These are phyloP conservation scores for Debaryomycetaceae sp. DNA, from an alignment of 1,139 yeast genomes.

Conservation along the genomic window DNA sequence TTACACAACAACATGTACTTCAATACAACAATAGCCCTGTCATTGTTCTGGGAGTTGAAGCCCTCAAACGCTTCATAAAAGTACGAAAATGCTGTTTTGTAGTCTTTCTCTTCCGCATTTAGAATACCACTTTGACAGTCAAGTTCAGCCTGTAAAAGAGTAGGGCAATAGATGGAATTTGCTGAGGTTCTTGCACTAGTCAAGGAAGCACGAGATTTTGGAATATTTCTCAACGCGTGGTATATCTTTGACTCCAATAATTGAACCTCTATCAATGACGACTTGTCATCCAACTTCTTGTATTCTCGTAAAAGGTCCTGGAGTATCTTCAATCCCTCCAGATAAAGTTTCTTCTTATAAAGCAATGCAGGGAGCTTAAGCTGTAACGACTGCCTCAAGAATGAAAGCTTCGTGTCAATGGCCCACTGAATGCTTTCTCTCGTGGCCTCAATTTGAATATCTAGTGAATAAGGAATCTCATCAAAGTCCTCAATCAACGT, in stretches of 20 bases:
- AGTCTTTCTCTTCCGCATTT: slow-evolving; percentile 96
- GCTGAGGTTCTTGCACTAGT: slow-evolving; percentile 97
- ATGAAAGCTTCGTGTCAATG: slow-evolving; percentile 73
- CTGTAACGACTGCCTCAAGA: slow-evolving; percentile 84
- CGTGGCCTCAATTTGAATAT: slow-evolving; percentile 71
- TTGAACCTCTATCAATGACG: slow-evolving; percentile 93
- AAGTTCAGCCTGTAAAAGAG: slow-evolving; percentile 89
- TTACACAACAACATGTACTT: slow-evolving; percentile 91
- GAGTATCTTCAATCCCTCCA: slow-evolving; percentile 71
- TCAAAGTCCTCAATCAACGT: slow-evolving; percentile 77
- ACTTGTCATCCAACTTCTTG: slow-evolving; percentile 92
- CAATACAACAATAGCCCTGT: slow-evolving; percentile 70
- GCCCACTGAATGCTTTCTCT: slow-evolving; percentile 89
- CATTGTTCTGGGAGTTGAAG: slow-evolving; percentile 59
- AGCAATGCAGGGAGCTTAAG: slow-evolving; percentile 77
- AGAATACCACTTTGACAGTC: slow-evolving; percentile 94
- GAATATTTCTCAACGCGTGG: slow-evolving; percentile 86
- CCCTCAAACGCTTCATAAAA: slow-evolving; percentile 95
- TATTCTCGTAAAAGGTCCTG: slow-evolving; percentile 75
- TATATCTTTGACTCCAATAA: slow-evolving; percentile 85
- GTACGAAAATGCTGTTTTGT: slow-evolving; percentile 92
- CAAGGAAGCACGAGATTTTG: slow-evolving; percentile 90
- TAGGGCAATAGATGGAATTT: slow-evolving; percentile 91
- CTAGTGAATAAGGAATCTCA: slow-evolving; percentile 61
- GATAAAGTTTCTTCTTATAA: slow-evolving; percentile 61